Base-by-base conservation (phyloP, 2,329 filamentous ascomycete genomes). In the Achaetomium macrosporum region DNA sequence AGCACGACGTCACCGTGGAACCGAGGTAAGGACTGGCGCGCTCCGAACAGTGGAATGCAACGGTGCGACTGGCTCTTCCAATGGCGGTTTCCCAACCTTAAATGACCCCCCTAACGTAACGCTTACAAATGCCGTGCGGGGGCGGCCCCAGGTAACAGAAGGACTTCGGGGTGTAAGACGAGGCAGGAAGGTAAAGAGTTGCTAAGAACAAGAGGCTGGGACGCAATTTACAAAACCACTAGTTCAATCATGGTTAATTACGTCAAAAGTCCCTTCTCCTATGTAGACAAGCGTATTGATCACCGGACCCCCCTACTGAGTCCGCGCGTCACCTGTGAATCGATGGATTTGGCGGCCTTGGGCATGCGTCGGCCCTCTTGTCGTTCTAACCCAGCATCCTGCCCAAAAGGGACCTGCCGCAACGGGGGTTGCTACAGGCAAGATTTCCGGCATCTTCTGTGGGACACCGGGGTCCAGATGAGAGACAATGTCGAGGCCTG, bases 51-150 rank as follows among this genome's bases (percentile, higher is more conserved):
- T 20, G 31, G 19, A 44, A 43, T 50, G 47, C 16, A 50, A 50
- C 40, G 12, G 19, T 16, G 20, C 15, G 20, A 35, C 13, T 17
- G 49, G 25, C 17, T 17, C 48, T 41, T 33, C 42, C 42, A 46
- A 46, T 46, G 49, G 12, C 42, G 41, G 49, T 7, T 29, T 2
- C 17, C 15, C 35, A 41, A 40, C 49, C 17, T 16, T 35, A 35
- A 44, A 20, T 51, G 42, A 33, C 17, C 4, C 25, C 8, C 42
- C n/a, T 46, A 45, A 45, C 42, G 49, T 50, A 50, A 50, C 42
- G 49, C 49, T 51, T 40, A 51, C 49, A 30, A 51, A 51, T 45
- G 39, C 13, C 13, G 31, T 41, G 42, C 41, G 48, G 48, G 48
- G 48, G 5, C 8, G 19, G 17, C 33, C 30, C 19, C 17, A 49